Evolutionary conservation across 345 rosid species (phyloP).

Genomic region (Viola odorata): DNA sequence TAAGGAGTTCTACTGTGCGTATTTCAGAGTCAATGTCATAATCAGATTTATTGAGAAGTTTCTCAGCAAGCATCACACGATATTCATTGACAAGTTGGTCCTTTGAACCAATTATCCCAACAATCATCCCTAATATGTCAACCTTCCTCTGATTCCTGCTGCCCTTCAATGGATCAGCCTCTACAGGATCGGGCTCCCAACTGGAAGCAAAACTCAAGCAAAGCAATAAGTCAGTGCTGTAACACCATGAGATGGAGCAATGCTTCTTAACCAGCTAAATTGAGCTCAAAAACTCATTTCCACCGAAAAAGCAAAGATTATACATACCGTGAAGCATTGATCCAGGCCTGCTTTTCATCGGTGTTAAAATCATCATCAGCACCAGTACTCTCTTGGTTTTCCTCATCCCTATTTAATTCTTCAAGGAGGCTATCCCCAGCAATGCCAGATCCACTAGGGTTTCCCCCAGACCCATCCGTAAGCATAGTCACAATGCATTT

Average conservation of each 20-base stretch:
- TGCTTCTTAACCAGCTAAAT: neutral
- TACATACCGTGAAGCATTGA: conserved; percentile 55
- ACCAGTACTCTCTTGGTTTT: conserved; percentile 61
- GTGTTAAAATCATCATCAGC: conserved; percentile 69
- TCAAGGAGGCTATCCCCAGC: conserved; percentile 97
- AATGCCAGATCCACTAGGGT: conserved; percentile 72
- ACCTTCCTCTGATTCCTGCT: conserved; percentile 77
- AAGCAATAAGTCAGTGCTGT: conserved; percentile 10
- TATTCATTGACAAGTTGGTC: conserved; percentile 93
- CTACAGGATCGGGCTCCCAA: conserved; percentile 98
- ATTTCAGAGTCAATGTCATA: conserved; percentile 91
- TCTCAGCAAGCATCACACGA: conserved; percentile 92
- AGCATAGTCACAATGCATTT: conserved; percentile 99
- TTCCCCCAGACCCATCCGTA: conserved; percentile 84
- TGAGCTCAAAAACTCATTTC: conserved; percentile 9
- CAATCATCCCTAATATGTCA: conserved; percentile 92
- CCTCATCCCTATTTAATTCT: conserved; percentile 90
- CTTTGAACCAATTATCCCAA: conserved; percentile 88
- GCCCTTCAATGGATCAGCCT: conserved; percentile 84
- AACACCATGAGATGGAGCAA: neutral
- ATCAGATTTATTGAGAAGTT: conserved; percentile 92
- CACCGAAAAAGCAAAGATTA: neutral
- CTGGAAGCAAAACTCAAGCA: conserved; percentile 35
- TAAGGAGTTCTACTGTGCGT: conserved; percentile 95
- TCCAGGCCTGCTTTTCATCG: conserved; percentile 94